Evolutionary conservation across 2,329 filamentous ascomycete species (phyloP), one percentile per base, ranked within the genome.

Genomic region (Aspergillus fumigatus): DNA sequence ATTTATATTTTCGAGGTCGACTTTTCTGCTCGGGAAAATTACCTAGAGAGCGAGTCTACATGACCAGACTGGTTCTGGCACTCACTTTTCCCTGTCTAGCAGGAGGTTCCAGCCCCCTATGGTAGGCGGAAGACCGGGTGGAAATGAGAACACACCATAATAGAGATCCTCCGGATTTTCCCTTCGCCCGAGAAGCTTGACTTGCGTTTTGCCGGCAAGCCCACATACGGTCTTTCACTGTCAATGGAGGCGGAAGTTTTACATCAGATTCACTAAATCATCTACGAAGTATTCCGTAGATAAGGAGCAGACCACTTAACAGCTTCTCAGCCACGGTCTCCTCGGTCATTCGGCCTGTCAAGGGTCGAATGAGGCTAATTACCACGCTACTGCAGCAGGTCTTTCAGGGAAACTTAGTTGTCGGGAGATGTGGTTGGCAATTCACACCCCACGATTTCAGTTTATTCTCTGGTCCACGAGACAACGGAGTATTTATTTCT

Each of bases 151-250:
- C 25, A 47, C 48, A 56, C 29, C 53, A 29, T 52, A 26, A 50
- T 8, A 19, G 40, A 19, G 32, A 48, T 53, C 49, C 45, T 47
- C 67, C 63, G 65, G 62, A 63, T 66, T 57, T 66, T 66, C 66
- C 68, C 61, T 66, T 69, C 60, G 61, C 62, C 68, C 67, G 67
- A 67, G 58, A 61, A 59, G 43, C 43, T 47, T 61, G 51, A 59
- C 57, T 61, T 53, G 48, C 8, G 21, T 23, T 47, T 47, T 47
- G 21, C 43, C 43, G 43, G 21, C 43, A 9, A 14, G 21, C 43
- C 32, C n/a, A 26, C 21, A 14, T 10, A 10, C 27, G 10, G 5
- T 26, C 25, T 26, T 26, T 10, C 41, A 45, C 41, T 41, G 38
- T 17, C 17, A 6, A 9, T 21, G n/a, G 10, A 29, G 27, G 9